Evolutionary conservation across 2,329 filamentous ascomycete species (phyloP).

Genomic region (Fusarium beomiforme): DNA sequence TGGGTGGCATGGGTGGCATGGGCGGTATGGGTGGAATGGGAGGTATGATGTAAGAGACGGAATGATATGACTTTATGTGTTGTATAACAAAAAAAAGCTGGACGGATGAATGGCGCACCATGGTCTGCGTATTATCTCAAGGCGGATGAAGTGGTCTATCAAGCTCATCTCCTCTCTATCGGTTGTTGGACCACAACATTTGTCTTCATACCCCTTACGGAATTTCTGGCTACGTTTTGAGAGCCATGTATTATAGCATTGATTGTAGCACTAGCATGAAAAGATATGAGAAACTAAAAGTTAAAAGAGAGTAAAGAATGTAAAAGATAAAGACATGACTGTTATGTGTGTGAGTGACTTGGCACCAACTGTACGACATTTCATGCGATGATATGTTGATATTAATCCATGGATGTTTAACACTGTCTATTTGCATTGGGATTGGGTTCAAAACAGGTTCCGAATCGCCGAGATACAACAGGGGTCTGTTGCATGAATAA

Average conservation of each 20-base stretch:
- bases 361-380: background rate
- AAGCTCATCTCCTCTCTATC: constrained; percentile 52
- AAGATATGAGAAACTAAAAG: constrained; percentile 34
- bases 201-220: constrained; percentile 45
- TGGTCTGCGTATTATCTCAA: constrained; percentile 60
- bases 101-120: constrained; percentile 53
- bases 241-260: constrained; percentile 50
- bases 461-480: constrained; percentile 2
- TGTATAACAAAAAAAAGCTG: constrained; percentile 46
- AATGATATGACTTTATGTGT: constrained; percentile 34
- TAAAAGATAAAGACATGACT: constrained; percentile 20
- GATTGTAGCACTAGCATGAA: constrained; percentile 45
- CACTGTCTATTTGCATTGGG: background rate
- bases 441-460: constrained; percentile 7
- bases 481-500: constrained; percentile 22
- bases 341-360: background rate
- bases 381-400: background rate
- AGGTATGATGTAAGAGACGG: constrained; percentile 66
- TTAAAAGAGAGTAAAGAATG: constrained; percentile 26
- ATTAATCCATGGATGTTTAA: background rate
- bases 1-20: constrained; percentile 74
- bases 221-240: constrained; percentile 43
- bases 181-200: constrained; percentile 36
- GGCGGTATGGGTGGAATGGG: constrained; percentile 67
- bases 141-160: constrained; percentile 45